Percentiles rank a stretch among this genome's conserved stretches.
Evolutionary conservation across 306 rosid genomes (phyloP).

Genomic region (Sicyos baderoa): DNA sequence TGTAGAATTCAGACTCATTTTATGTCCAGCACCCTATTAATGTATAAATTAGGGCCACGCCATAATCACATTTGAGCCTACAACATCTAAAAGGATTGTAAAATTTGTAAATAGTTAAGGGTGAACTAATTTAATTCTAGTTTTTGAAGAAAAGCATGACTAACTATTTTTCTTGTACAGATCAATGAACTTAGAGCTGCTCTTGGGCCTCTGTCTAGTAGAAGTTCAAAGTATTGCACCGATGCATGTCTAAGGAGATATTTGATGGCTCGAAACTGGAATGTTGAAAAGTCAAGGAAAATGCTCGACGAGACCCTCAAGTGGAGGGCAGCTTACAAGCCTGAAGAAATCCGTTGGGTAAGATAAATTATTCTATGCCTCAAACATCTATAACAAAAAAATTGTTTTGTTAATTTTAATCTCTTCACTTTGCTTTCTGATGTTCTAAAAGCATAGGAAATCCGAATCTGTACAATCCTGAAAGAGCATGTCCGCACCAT

Average conservation of each 20-base stretch:
- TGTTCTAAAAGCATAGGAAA: no score
- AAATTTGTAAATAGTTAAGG: not conserved
- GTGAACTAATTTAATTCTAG: not conserved
- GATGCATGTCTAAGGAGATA: constrained; percentile 42
- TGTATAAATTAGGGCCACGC: not conserved
- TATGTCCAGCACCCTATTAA: not conserved
- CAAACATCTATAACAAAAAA: not conserved
- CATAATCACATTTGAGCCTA: not conserved
- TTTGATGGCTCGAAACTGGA: constrained; percentile 40
- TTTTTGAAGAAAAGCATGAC: not conserved
- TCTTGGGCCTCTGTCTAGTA: constrained; percentile 41
- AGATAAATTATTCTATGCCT: not conserved
- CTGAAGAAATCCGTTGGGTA: constrained; percentile 49
- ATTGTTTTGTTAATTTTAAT: no score
- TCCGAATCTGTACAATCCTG: no score
- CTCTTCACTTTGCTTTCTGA: no score
- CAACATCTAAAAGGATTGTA: not conserved
- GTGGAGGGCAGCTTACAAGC: constrained; percentile 69
- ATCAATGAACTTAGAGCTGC: constrained; percentile 55
- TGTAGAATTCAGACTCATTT: not conserved
- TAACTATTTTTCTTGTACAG: constrained; percentile 27
- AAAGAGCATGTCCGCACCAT: no score
- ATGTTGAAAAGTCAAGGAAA: constrained; percentile 51
- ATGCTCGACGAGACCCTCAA: constrained; percentile 60
- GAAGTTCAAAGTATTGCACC: constrained; percentile 31